Percentiles rank a stretch among this genome's conserved stretches.
These are phyloP conservation scores for Cydonia oblonga DNA, from an alignment of 331 rosid species.

Conservation along the genomic window DNA sequence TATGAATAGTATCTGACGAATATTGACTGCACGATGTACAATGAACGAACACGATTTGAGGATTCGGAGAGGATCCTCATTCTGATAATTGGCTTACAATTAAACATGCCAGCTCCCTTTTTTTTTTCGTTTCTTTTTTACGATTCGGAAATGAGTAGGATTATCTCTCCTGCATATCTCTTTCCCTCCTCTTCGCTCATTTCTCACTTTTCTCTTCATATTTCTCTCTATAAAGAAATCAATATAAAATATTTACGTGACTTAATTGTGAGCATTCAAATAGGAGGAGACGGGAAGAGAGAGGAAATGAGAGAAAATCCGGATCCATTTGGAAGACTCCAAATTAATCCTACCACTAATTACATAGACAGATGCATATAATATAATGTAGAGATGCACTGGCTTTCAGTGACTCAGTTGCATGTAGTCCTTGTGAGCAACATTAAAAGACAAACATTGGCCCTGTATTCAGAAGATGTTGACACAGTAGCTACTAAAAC, in stretches of 20 bases:
- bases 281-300: too few species aligned
- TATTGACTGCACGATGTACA: too few species aligned
- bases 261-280: too few species aligned
- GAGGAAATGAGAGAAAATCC: too few species aligned
- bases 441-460: slow-evolving; percentile 29
- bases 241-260: too few species aligned
- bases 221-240: too few species aligned
- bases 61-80: too few species aligned
- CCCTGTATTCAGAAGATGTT: slow-evolving; percentile 11
- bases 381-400: not conserved
- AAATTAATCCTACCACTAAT: not conserved
- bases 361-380: not conserved
- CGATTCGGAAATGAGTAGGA: not conserved
- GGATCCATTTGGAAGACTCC: not conserved
- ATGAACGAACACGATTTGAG: too few species aligned
- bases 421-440: slow-evolving; percentile 16
- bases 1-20: too few species aligned
- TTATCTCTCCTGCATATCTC: too few species aligned
- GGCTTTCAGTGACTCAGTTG: slow-evolving; percentile 2
- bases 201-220: too few species aligned
- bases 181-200: too few species aligned
- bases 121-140: not conserved
- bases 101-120: slow-evolving; percentile 10
- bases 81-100: slow-evolving; percentile 23
- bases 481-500: slow-evolving; percentile 32